phyloP scores from a whole-genome alignment of 75 land plant genomes.

The Pinus tabuliformis region DNA sequence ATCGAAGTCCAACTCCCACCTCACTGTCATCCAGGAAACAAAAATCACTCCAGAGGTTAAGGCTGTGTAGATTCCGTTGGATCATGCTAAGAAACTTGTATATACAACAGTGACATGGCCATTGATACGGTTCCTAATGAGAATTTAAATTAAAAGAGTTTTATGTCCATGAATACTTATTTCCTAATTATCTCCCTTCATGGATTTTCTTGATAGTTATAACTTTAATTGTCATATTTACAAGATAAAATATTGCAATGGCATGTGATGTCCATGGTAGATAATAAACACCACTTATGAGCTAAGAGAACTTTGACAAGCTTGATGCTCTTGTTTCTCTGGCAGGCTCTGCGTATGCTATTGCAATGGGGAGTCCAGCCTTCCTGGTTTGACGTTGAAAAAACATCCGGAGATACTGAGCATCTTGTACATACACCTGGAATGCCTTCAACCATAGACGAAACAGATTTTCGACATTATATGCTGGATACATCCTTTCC shows the following conservation, averaged over 20 bases:
- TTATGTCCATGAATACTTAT: too few relatives aligned
- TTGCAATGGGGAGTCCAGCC: slow-evolving; percentile 91
- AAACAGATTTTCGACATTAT: slow-evolving; percentile 72
- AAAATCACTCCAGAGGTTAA: too few relatives aligned
- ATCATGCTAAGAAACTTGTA: too few relatives aligned
- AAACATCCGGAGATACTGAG: slow-evolving; percentile 15
- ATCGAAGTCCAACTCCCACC: background rate
- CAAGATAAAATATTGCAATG: background rate
- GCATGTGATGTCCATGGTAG: background rate
- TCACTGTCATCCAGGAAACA: too few relatives aligned
- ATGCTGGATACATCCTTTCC: slow-evolving; percentile 72
- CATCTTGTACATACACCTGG: slow-evolving; percentile 17
- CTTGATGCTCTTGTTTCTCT: slow-evolving; percentile 1
- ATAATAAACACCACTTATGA: background rate
- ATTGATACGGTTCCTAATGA: background rate
- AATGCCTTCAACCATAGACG: slow-evolving; percentile 18
- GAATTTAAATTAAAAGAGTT: background rate
- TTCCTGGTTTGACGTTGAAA: slow-evolving; percentile 66
- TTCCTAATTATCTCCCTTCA: background rate
- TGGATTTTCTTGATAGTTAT: background rate
- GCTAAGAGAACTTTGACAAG: background rate
- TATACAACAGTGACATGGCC: background rate
- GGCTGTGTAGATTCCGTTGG: too few relatives aligned
- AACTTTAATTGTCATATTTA: background rate
- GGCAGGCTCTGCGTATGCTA: slow-evolving; percentile 88